These are phyloP conservation scores for Nicotiana obtusifolia DNA, from an alignment of 257 asterid species.

Conservation along the genomic window DNA sequence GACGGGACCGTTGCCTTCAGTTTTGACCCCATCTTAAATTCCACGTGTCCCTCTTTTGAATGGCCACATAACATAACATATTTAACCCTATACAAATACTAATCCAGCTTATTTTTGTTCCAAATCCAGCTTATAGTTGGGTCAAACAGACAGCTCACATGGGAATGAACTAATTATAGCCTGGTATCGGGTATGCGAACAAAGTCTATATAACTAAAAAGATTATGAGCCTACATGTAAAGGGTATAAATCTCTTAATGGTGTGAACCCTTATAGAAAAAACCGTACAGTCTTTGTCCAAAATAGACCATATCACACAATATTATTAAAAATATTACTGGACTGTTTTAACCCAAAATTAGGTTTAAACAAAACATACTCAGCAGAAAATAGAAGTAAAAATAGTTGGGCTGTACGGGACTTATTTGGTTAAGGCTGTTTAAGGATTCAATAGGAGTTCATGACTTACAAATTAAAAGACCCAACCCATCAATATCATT, in stretches of 20 bases:
- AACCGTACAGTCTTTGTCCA: too few relatives aligned
- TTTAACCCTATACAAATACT: too few relatives aligned
- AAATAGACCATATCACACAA: too few relatives aligned
- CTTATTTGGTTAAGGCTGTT: not conserved
- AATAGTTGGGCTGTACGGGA: not conserved
- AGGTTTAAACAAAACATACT: not conserved
- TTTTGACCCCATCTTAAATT: too few relatives aligned
- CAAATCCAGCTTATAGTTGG: not conserved
- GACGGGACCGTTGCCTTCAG: too few relatives aligned
- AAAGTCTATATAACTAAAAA: too few relatives aligned
- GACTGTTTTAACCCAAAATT: not conserved
- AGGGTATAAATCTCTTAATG: too few relatives aligned
- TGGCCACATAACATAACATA: too few relatives aligned
- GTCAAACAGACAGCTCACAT: not conserved
- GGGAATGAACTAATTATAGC: not conserved
- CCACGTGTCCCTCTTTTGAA: too few relatives aligned
- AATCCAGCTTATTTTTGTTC: not conserved
- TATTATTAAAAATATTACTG: too few relatives aligned
- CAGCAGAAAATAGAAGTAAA: not conserved
- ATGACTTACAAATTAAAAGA: not conserved
- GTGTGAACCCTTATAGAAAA: too few relatives aligned
- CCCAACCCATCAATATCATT: not conserved
- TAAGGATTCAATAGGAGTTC: not conserved
- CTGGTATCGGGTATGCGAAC: not conserved
- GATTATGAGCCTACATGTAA: not conserved